phyloP scores from a whole-genome alignment of 2,329 filamentous ascomycete species.

The Aspergillus nomiae region DNA sequence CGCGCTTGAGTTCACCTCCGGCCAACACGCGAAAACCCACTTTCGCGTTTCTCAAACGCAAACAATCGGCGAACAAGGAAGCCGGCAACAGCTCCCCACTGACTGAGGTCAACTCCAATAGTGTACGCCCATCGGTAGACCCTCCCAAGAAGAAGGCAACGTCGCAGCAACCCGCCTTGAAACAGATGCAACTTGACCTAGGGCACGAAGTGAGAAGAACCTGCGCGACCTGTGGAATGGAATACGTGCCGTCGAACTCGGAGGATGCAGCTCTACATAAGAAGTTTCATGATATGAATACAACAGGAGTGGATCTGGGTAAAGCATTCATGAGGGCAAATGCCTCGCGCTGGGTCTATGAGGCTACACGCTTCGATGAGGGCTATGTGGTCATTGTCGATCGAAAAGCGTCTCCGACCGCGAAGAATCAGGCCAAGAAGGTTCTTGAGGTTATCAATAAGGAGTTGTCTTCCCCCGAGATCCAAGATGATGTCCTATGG shows the following conservation, averaged over 20 bases:
- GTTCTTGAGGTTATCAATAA: constrained; percentile 64
- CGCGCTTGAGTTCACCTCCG: constrained; percentile 45
- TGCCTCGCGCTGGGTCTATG: constrained; percentile 54
- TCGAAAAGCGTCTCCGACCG: constrained; percentile 53
- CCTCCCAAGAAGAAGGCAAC: constrained; percentile 39
- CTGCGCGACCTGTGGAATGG: constrained; percentile 66
- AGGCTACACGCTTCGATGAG: constrained; percentile 50
- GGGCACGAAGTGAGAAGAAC: constrained; percentile 58
- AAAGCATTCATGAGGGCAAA: constrained; percentile 59
- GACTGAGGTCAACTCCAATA: constrained; percentile 50
- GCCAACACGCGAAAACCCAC: constrained; percentile 50
- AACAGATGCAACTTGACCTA: constrained; percentile 64
- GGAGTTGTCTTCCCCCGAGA: constrained; percentile 63
- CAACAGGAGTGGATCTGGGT: constrained; percentile 62
- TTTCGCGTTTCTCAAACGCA: constrained; percentile 54
- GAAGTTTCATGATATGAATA: constrained; percentile 65
- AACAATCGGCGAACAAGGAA: constrained; percentile 38
- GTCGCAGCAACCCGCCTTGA: constrained; percentile 41
- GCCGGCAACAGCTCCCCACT: constrained; percentile 35
- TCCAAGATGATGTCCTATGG: constrained; percentile 61
- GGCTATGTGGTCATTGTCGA: constrained; percentile 62
- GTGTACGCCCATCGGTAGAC: constrained; percentile 42
- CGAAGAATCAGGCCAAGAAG: constrained; percentile 56
- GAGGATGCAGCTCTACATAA: constrained; percentile 65
- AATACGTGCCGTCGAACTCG: constrained; percentile 63